Base-by-base conservation (phyloP, 192 early-diverging fungal species). In the Coemansia sp. region DNA sequence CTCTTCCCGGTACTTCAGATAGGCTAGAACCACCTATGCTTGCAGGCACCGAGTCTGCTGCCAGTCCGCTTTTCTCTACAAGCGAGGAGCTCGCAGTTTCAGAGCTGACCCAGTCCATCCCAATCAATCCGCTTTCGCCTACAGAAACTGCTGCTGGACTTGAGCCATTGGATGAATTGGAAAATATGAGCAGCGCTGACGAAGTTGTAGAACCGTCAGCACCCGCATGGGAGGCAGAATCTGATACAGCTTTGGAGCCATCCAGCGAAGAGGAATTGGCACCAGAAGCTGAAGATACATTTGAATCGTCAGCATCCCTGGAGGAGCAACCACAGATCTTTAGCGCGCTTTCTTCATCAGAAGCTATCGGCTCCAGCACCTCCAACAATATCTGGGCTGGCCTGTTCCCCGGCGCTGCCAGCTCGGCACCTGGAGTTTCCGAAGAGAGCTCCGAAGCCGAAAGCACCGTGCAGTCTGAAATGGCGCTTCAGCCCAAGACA, bases 81-180 rank as follows among this genome's bases (percentile, higher is more conserved):
- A 39, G 40, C 39, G 45, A 26, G 20, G 38, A 49, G 14, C 16
- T 11, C 2, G 18, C 50, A 5, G 16, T 56, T 6, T 64, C 53
- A 32, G 49, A 57, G 37, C 54, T 53, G 6, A 30, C 51, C 6
- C 63, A 65, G 20, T 17, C 26, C 16, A 31, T 53, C 17, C 58
- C 51, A 21, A 40, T 50, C 2, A 56, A 53, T 12, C 3, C 48
- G 10, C 30, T 50, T 2, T 20, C 16, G 18, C 37, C 50, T 12
- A 57, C 58, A 56, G 44, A 40, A 16, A 65, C 50, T 5, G 50
- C 30, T 5, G 46, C 41, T 15, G 50, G 41, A 15, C 6, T 44
- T 38, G 36, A 34, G 34, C 39, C 50, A 1, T 39, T 20, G 17
- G 47, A 31, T 12, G 47, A 49, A 31, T 30, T 49, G 8, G 17